Base-by-base conservation (phyloP, 2,329 filamentous ascomycete species). In the Pseudocercospora macadamiae region DNA sequence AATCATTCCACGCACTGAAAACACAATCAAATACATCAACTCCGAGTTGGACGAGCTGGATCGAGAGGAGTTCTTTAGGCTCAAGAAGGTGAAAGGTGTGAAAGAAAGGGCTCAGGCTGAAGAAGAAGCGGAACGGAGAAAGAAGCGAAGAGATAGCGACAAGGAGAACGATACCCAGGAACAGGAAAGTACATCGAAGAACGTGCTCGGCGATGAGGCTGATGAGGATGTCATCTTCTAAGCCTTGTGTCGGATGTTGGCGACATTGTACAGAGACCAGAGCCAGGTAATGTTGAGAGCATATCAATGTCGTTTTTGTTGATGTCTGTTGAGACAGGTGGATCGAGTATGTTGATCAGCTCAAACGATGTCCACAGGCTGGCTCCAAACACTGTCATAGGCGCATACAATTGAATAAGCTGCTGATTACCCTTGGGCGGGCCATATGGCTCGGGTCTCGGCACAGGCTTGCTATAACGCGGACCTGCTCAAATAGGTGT, bases 11-110 rank as follows among this genome's bases (percentile, higher is more conserved):
- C 85, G 95, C 66, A 99, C 95, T 12, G 95, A 99, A 75, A 99
- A 97, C 72, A 99, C 95, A n/a, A 99, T 99, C 81, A 97, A 96
- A 79, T 99, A 97, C 73, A 97, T 97, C 83, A 97, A 97, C 79
- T 96, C 93, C 1, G 95, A 99, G 75, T 85, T 99, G 14, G 95
- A 99, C 73, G 95, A 99, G 78, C 82, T 99, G 51, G 96, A 97
- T 77, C 86, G 95, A 81, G 95, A 97, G 75, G 95, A 99, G 74
- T 99, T 99, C 76, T 99, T 97, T 78, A 84, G 95, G 66, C 78
- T 99, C 73, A 99, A 99, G 80, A 99, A 99, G 82, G 83, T 95
- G 73, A 89, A 89, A 71, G 86, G 86, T 25, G 90, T 88, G 74
- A 88, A 87, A 72, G 83, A 85, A 65, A 73, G 80, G 59, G 79